phyloP scores from a whole-genome alignment of 2,329 filamentous ascomycete genomes.

The Bretziella fagacearum region DNA sequence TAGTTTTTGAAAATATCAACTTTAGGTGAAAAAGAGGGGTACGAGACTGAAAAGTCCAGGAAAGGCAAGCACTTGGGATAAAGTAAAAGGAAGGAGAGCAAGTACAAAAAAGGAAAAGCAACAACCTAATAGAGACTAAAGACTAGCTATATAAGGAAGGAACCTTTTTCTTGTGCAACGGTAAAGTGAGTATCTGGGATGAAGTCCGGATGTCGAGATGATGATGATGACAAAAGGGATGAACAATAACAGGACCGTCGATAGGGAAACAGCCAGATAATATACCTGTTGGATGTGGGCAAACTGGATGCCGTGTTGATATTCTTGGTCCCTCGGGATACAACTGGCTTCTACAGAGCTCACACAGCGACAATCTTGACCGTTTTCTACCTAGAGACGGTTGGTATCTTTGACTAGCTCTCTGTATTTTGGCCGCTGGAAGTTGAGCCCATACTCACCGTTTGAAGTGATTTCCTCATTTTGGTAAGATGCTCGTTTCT shows the following conservation, averaged over 20 bases:
- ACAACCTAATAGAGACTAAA: not conserved
- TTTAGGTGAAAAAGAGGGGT: not conserved
- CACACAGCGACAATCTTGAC: not conserved
- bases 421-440: too few relatives aligned
- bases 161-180: not conserved
- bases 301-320: not conserved
- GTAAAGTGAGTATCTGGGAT: not conserved
- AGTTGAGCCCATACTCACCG: too few relatives aligned
- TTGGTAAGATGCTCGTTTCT: too few relatives aligned
- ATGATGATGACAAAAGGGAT: not conserved
- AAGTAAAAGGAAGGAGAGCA: not conserved
- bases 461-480: too few relatives aligned
- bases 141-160: not conserved
- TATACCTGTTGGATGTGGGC: not conserved
- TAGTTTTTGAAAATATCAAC: not conserved
- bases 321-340: not conserved
- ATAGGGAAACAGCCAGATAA: not conserved
- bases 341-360: not conserved
- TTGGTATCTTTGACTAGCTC: too few relatives aligned
- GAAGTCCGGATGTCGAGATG: not conserved
- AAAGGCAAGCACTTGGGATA: conserved; percentile 1
- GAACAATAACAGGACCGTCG: not conserved
- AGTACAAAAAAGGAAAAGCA: not conserved
- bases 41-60: not conserved
- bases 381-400: too few relatives aligned